Conservation (phyloP, 2,329 filamentous ascomycete species). For the Lecanosticta acicola region DNA sequence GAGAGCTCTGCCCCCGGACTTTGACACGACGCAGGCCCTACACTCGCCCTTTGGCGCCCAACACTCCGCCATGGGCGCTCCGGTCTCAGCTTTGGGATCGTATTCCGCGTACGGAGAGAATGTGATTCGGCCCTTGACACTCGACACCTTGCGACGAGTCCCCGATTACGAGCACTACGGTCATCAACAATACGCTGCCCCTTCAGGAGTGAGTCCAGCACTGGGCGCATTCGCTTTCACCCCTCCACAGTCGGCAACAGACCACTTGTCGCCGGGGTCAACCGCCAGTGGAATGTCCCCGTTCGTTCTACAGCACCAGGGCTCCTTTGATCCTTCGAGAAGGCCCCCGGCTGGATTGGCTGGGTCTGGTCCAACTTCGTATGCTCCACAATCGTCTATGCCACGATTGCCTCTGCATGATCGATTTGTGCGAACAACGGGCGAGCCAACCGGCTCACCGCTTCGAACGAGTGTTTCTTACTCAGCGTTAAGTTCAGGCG, state of each 20-base stretch:
- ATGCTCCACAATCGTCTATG: slow-evolving; percentile 31
- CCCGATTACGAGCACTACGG: slow-evolving; percentile 61
- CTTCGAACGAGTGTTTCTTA: slow-evolving; percentile 45
- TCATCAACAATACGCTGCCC: slow-evolving; percentile 50
- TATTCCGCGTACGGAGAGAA: slow-evolving; percentile 44
- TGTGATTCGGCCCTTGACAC: slow-evolving; percentile 62
- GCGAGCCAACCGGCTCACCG: slow-evolving; percentile 41
- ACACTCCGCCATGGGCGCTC: slow-evolving; percentile 41
- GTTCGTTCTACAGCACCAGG: slow-evolving; percentile 29
- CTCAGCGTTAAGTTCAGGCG: slow-evolving; percentile 17
- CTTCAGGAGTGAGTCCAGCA: slow-evolving; percentile 60
- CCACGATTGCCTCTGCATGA: slow-evolving; percentile 43
- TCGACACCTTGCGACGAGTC: slow-evolving; percentile 60
- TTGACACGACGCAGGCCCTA: slow-evolving; percentile 56
- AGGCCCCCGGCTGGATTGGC: slow-evolving; percentile 20
- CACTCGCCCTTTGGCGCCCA: slow-evolving; percentile 48
- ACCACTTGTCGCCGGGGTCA: slow-evolving; percentile 42
- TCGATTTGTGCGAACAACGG: slow-evolving; percentile 36
- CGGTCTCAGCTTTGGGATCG: slow-evolving; percentile 43
- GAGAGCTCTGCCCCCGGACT: slow-evolving; percentile 54
- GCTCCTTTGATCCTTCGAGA: slow-evolving; percentile 20
- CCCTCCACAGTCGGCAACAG: slow-evolving; percentile 47
- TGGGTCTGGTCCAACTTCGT: slow-evolving; percentile 10
- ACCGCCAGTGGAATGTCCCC: slow-evolving; percentile 36
- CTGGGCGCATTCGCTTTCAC: slow-evolving; percentile 64